Conservation (phyloP, 2,329 filamentous ascomycete species). For the Ceratocystiopsis minuta region DNA sequence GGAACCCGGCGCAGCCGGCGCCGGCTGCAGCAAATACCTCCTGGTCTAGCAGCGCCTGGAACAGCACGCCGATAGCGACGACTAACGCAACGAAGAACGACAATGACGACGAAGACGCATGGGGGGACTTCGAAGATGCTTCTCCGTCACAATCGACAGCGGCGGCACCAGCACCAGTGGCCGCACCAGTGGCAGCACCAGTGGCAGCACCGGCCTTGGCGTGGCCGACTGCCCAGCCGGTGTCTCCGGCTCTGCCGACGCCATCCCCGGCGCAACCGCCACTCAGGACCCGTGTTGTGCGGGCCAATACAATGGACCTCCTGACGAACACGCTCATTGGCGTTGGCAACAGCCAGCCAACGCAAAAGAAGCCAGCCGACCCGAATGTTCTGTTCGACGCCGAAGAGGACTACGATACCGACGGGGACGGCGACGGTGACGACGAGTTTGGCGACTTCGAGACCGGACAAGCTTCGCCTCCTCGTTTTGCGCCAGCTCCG, state of each 20-base stretch:
- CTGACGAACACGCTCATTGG: constrained; percentile 34
- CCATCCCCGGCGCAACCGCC: constrained; percentile 8
- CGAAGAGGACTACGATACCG: constrained; percentile 20
- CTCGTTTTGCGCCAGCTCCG: too few relatives aligned
- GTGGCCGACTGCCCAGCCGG: not conserved
- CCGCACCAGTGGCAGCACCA: too few relatives aligned
- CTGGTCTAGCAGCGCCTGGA: not conserved
- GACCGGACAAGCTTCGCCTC: constrained; percentile 4
- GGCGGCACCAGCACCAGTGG: constrained; percentile 1
- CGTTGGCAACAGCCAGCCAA: constrained; percentile 10
- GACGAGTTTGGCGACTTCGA: constrained; percentile 15
- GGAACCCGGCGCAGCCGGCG: not conserved
- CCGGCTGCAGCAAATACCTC: constrained; percentile 1
- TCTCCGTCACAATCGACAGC: constrained; percentile 12
- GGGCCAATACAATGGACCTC: constrained; percentile 34
- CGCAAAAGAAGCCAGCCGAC: constrained; percentile 15
- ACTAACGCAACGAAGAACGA: not conserved
- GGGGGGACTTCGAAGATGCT: constrained; percentile 50
- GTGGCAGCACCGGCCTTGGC: constrained; percentile 2
- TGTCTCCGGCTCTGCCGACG: constrained; percentile 2
- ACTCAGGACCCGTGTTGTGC: constrained; percentile 17
- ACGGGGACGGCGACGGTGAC: constrained; percentile 16
- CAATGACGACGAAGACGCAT: constrained; percentile 40
- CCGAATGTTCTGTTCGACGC: constrained; percentile 50
- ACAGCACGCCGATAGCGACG: constrained; percentile 10